Evolutionary conservation across 495 filamentous ascomycete genomes (phyloP).

Genomic region (Margaritispora aquatica): DNA sequence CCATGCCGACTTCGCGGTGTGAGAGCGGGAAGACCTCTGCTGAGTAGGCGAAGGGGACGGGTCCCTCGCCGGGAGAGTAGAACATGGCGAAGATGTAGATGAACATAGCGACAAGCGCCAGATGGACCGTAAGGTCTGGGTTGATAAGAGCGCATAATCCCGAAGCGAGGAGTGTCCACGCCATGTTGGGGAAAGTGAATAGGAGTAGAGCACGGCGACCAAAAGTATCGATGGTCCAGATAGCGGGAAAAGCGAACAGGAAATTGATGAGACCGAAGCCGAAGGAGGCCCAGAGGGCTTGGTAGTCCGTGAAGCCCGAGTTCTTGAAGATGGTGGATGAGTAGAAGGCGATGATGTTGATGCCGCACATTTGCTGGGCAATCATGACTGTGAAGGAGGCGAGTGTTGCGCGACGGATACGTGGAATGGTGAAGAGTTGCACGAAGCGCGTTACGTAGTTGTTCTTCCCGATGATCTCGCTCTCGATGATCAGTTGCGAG

Average conservation of each 20-base stretch:
- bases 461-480: conserved; percentile 50
- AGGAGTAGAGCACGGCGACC: conserved; percentile 71
- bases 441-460: conserved; percentile 61
- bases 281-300: conserved; percentile 60
- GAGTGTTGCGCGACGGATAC: conserved; percentile 70
- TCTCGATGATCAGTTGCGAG: conserved; percentile 61
- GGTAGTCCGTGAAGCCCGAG: conserved; percentile 46
- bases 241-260: conserved; percentile 71
- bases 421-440: conserved; percentile 65
- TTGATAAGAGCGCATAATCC: conserved; percentile 68
- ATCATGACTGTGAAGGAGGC: conserved; percentile 79
- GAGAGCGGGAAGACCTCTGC: conserved; percentile 75
- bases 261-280: conserved; percentile 78
- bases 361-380: conserved; percentile 63
- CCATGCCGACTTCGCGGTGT: conserved; percentile 73
- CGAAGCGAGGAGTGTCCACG: conserved; percentile 65
- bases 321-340: conserved; percentile 57
- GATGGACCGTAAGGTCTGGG: conserved; percentile 37
- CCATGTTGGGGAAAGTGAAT: conserved; percentile 84
- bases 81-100: conserved; percentile 66
- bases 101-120: conserved; percentile 61
- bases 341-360: conserved; percentile 67
- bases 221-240: conserved; percentile 82
- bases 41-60: conserved; percentile 75
- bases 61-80: conserved; percentile 75